A percentile compares a stretch with the other conserved stretches of the same genome.
Conservation (phyloP, 768 basidiomycete genomes). For the Chalciporus pseudorubinellus region DNA sequence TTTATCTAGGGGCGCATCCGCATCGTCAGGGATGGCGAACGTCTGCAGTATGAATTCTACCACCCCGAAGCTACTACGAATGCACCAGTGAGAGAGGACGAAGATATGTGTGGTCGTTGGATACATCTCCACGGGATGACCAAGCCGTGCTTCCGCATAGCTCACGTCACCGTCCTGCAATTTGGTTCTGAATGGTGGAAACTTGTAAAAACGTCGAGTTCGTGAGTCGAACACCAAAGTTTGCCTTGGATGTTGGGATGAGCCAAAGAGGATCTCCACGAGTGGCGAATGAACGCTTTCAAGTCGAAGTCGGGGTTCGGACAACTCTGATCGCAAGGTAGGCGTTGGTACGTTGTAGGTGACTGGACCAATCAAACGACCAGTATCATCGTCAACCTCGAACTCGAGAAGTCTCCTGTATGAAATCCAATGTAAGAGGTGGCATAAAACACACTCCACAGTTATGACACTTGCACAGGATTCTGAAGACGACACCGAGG, state of each 20-base stretch:
- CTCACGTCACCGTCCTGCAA: constrained; percentile 15
- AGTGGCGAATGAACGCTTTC: constrained; percentile 11
- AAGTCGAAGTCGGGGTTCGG: constrained; percentile 12
- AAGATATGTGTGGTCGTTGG: constrained; percentile 15
- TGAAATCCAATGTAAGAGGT: background rate
- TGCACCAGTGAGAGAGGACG: constrained; percentile 15
- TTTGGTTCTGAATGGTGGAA: constrained; percentile 17
- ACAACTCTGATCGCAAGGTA: constrained; percentile 10
- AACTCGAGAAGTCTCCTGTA: constrained; percentile 19
- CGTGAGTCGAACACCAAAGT: constrained; percentile 16
- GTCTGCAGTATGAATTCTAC: constrained; percentile 21
- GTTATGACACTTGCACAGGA: constrained; percentile 12
- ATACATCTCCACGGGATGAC: constrained; percentile 17
- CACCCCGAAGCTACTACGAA: constrained; percentile 1
- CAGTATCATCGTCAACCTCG: constrained; percentile 17
- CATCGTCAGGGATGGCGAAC: constrained; percentile 17
- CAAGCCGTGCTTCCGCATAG: constrained; percentile 20
- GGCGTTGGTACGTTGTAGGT: constrained; percentile 14
- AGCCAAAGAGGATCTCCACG: constrained; percentile 13
- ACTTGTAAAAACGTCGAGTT: constrained; percentile 19
- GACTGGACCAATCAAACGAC: constrained; percentile 7
- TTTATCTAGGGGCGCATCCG: background rate
- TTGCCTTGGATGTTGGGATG: constrained; percentile 9
- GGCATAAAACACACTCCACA: background rate
- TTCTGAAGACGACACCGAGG: constrained; percentile 9